Percentiles rank a stretch among this genome's conserved stretches.
These are phyloP conservation scores for Claviceps quebecensis DNA, from an alignment of 2,329 filamentous ascomycete species.

Conservation along the genomic window DNA sequence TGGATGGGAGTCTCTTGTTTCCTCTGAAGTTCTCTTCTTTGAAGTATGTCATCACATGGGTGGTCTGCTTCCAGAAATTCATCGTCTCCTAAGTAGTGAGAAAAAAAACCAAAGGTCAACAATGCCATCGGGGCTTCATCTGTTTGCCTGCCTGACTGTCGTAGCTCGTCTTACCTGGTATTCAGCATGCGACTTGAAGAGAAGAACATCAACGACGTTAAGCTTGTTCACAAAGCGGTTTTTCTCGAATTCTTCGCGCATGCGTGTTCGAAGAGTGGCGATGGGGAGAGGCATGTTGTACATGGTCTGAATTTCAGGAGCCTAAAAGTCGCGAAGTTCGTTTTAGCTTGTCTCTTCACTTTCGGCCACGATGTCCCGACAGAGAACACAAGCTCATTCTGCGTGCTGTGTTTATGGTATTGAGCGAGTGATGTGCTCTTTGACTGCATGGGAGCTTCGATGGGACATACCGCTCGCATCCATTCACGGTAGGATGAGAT, in stretches of 20 bases:
- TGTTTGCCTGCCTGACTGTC: background rate
- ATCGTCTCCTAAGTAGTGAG: slow-evolving; percentile 62
- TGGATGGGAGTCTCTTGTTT: slow-evolving; percentile 65
- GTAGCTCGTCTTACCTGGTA: slow-evolving; percentile 61
- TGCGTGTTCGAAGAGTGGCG: slow-evolving; percentile 76
- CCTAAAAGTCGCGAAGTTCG: slow-evolving; percentile 35
- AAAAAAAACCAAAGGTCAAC: background rate
- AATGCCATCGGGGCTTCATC: background rate
- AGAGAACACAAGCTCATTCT: background rate
- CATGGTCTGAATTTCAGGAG: slow-evolving; percentile 93
- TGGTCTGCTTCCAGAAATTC: slow-evolving; percentile 98
- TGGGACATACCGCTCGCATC: slow-evolving; percentile 74
- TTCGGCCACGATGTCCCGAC: no score
- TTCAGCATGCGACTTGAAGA: slow-evolving; percentile 84
- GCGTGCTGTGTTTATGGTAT: background rate
- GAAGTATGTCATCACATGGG: slow-evolving; percentile 95
- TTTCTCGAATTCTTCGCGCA: slow-evolving; percentile 92
- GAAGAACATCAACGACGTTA: slow-evolving; percentile 71
- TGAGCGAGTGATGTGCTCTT: background rate
- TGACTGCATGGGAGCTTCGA: background rate
- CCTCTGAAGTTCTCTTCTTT: slow-evolving; percentile 66
- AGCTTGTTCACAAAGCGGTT: slow-evolving; percentile 89
- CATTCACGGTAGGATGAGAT: slow-evolving; percentile 85
- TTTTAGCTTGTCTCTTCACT: slow-evolving; percentile 1
- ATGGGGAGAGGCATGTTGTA: slow-evolving; percentile 87